These are phyloP conservation scores for Xerocomus brunneocitrinus DNA, from an alignment of 768 basidiomycete genomes.

Conservation along the genomic window DNA sequence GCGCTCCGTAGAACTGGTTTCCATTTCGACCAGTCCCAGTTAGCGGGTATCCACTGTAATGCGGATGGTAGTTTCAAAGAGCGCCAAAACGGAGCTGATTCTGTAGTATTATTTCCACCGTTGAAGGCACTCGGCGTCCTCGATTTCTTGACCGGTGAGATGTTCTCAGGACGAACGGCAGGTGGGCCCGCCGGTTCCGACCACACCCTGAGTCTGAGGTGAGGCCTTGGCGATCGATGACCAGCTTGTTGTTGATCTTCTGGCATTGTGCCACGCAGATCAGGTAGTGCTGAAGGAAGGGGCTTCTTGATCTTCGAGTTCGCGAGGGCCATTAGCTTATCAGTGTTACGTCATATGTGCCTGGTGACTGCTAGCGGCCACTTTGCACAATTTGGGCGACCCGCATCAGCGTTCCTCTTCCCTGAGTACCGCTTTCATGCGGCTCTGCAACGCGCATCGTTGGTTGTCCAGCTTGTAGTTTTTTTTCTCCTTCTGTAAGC, in stretches of 20 bases:
- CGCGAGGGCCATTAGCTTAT: not conserved
- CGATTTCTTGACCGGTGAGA: not conserved
- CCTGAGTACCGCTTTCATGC: not conserved
- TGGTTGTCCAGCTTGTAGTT: too few relatives aligned
- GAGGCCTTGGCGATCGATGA: not conserved
- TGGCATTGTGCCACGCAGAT: slow-evolving; percentile 6
- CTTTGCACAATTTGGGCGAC: not conserved
- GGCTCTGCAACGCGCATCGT: too few relatives aligned
- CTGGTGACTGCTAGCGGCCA: not conserved
- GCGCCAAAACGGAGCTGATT: not conserved
- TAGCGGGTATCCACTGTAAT: slow-evolving; percentile 54
- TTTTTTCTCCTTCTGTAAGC: too few relatives aligned
- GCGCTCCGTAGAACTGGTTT: slow-evolving; percentile 64
- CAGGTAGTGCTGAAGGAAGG: not conserved
- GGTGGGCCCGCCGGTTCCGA: not conserved
- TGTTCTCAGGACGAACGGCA: not conserved
- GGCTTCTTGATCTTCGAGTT: not conserved
- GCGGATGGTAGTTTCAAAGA: slow-evolving; percentile 23
- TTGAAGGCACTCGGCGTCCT: slow-evolving; percentile 1
- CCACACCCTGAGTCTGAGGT: slow-evolving; percentile 7
- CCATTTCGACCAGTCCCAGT: slow-evolving; percentile 53
- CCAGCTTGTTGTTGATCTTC: not conserved
- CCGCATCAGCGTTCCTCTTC: not conserved
- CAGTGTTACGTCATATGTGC: not conserved
- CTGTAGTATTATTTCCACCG: not conserved